Evolutionary conservation across 2,329 filamentous ascomycete species (phyloP), one percentile per base, ranked within the genome.

Genomic region (Trichoderma citrinoviride): DNA sequence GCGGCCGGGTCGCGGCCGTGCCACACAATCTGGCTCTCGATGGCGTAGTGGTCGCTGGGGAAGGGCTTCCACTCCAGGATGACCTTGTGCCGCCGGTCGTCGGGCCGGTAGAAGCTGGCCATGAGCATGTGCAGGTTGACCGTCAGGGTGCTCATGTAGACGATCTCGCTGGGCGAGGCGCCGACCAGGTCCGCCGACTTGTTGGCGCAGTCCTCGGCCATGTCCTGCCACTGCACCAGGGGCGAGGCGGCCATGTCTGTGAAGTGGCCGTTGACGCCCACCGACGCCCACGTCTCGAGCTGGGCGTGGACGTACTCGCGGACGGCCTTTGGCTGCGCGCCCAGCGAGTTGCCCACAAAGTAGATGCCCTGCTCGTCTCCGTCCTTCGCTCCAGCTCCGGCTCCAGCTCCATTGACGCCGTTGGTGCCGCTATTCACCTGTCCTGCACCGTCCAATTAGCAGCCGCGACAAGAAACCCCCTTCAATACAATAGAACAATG

Each of bases 31-130:
- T 97, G 93, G 37, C 90, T 93, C 75, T 93, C 88, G 33, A 95
- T 86, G 4, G 91, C 91, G 74, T 93, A 96, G 85, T 93, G 73
- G 73, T 97, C 93, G 75, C 90, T 93, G 0, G 93, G 93, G 70
- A 97, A 97, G 0, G 93, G 92, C 73, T 93, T 93, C 77, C 90
- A 91, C 76, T 97, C 92, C n/a, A 94, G 82, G 60, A 96, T 90
- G 68, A 96, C 90, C 79, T 94, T 95, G 78, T 90, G 89, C 44
- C 81, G 76, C 70, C 77, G 77, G 78, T 82, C 73, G 0, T 83
- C 89, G 0, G 92, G 92, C 61, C 80, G 82, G 78, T 94, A 96
- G 78, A 96, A 96, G 77, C 89, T 91, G 7, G 90, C 88, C 88
- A 96, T 87, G 72, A 95, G 80, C 17, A 96, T 77, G 75, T 96